phyloP scores from a whole-genome alignment of 306 rosid species.

The Adenanthera pavonina region DNA sequence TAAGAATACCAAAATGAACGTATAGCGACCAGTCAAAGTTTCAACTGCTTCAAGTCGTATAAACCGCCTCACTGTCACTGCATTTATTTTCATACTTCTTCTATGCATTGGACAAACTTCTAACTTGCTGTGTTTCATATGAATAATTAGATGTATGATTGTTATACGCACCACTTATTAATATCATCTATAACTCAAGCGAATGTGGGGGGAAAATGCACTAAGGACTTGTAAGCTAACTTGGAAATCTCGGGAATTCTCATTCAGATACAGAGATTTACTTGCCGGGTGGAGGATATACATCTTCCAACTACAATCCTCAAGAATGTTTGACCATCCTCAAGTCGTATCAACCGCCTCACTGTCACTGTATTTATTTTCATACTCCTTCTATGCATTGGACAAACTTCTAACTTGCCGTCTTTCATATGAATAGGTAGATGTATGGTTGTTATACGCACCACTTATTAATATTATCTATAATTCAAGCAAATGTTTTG shows the following conservation, averaged over 20 bases:
- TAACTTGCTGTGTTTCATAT: neutral
- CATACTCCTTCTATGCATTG: neutral
- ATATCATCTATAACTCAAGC: too few species aligned
- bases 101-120: neutral
- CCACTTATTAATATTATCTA: too few species aligned
- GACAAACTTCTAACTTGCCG: neutral
- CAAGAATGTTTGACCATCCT: conserved; percentile 8
- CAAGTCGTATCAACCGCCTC: neutral
- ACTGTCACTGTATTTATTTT: neutral
- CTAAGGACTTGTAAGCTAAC: neutral
- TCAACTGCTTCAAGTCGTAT: neutral
- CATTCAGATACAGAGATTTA: neutral
- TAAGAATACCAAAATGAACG: neutral
- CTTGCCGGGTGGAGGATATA: too few species aligned
- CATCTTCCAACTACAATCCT: neutral
- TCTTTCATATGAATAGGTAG: neutral
- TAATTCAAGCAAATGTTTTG: too few species aligned
- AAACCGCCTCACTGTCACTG: neutral
- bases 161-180: neutral
- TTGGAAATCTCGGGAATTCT: neutral
- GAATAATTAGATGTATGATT: neutral
- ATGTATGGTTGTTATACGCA: neutral
- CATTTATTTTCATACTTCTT: neutral
- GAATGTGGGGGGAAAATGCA: neutral
- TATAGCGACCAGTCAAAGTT: neutral